Evolutionary conservation across 1,284 basidiomycete species (phyloP).

Genomic region (Ganoderma meredithae): DNA sequence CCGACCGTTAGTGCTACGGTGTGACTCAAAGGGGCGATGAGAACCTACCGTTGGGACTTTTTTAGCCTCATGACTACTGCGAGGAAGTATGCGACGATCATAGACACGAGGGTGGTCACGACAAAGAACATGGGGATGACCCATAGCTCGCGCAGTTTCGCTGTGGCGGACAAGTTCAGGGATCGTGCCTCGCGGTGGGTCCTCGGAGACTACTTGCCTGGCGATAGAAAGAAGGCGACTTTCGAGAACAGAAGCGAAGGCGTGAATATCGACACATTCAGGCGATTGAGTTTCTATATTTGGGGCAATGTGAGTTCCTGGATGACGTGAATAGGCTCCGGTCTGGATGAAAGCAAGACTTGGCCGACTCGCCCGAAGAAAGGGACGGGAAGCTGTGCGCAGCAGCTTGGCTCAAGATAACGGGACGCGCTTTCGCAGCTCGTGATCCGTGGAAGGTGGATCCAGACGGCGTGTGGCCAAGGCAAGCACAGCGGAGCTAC

Average conservation of each 20-base stretch:
- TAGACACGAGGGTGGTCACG: slow-evolving; percentile 73
- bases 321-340: neutral
- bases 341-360: slow-evolving; percentile 2
- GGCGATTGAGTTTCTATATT: slow-evolving; percentile 72
- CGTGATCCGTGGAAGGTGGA: neutral
- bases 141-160: slow-evolving; percentile 89
- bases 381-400: neutral
- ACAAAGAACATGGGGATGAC: slow-evolving; percentile 88
- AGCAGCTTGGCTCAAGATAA: neutral
- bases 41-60: slow-evolving; percentile 63
- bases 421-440: neutral
- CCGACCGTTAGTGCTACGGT: neutral
- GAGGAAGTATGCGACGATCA: slow-evolving; percentile 58
- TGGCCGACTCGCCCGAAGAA: neutral
- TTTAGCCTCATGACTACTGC: slow-evolving; percentile 61
- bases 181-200: neutral
- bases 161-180: slow-evolving; percentile 46
- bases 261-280: slow-evolving; percentile 92
- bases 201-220: slow-evolving; percentile 50
- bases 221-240: slow-evolving; percentile 84
- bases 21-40: slow-evolving; percentile 11
- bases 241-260: slow-evolving; percentile 94
- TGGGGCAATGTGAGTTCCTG: neutral
- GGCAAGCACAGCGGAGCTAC: neutral
- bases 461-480: neutral